phyloP scores from a whole-genome alignment of 805 yeast species.

The Candida odintsovae region DNA sequence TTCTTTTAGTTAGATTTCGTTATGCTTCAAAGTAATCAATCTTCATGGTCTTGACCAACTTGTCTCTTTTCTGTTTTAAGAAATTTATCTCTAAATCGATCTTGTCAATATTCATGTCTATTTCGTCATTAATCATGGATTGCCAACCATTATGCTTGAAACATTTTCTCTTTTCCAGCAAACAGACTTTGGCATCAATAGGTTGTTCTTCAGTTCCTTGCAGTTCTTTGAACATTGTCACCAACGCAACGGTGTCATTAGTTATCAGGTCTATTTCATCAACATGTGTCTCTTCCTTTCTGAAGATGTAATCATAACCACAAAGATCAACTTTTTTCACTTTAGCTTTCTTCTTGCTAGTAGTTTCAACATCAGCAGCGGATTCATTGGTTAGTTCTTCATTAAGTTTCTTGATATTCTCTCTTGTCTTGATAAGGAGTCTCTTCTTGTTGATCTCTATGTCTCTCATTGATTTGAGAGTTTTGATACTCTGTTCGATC shows the following conservation, averaged over 20 bases:
- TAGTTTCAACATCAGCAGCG: not conserved
- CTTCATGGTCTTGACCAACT: slow-evolving; percentile 31
- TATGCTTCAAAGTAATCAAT: slow-evolving; percentile 32
- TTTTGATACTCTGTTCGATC: not conserved
- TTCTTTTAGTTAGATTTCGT: not conserved
- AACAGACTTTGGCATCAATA: slow-evolving; percentile 30
- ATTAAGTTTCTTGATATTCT: slow-evolving; percentile 21
- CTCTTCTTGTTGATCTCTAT: slow-evolving; percentile 10
- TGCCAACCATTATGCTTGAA: slow-evolving; percentile 49
- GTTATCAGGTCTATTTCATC: slow-evolving; percentile 18
- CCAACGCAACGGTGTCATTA: slow-evolving; percentile 7
- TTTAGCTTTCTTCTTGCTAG: slow-evolving; percentile 12
- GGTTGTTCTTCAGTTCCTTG: slow-evolving; percentile 3
- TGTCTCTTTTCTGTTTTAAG: slow-evolving; percentile 25
- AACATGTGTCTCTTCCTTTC: slow-evolving; percentile 3
- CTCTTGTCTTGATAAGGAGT: slow-evolving; percentile 19
- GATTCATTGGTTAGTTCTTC: slow-evolving; percentile 15
- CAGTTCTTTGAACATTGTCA: slow-evolving; percentile 1
- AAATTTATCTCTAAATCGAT: slow-evolving; percentile 15
- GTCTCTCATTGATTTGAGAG: not conserved
- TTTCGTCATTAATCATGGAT: slow-evolving; percentile 28
- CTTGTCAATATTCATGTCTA: slow-evolving; percentile 29
- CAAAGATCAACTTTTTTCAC: slow-evolving; percentile 43
- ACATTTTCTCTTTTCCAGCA: slow-evolving; percentile 52
- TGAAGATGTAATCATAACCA: slow-evolving; percentile 38